Percentiles rank a stretch among this genome's conserved stretches.
phyloP scores from a whole-genome alignment of 1,284 basidiomycete genomes.

The Leccinum holopus region DNA sequence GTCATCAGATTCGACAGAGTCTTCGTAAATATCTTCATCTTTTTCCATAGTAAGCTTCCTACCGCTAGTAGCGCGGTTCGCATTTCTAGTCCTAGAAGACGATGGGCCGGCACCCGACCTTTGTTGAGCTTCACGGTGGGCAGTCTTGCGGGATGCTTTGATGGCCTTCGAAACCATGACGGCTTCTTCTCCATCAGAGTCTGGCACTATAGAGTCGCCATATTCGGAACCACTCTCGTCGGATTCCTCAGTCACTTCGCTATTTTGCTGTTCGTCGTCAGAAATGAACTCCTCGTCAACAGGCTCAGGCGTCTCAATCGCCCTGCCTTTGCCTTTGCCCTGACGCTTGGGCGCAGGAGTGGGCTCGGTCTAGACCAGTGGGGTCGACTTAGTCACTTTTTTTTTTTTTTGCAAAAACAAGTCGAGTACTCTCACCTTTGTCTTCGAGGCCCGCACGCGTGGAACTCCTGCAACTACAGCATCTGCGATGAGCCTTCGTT shows the following conservation, averaged over 20 bases:
- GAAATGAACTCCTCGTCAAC: slow-evolving; percentile 34
- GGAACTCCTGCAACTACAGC: slow-evolving; percentile 51
- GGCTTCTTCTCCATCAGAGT: slow-evolving; percentile 43
- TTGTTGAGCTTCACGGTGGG: slow-evolving; percentile 36
- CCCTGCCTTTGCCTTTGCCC: slow-evolving; percentile 41
- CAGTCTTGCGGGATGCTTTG: slow-evolving; percentile 49
- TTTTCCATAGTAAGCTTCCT: slow-evolving; percentile 23
- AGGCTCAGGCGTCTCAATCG: slow-evolving; percentile 27
- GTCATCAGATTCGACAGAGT: slow-evolving; percentile 27
- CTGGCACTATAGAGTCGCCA: slow-evolving; percentile 25
- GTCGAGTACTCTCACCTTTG: slow-evolving; percentile 36
- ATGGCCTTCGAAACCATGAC: slow-evolving; percentile 60
- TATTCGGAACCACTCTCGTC: slow-evolving; percentile 62
- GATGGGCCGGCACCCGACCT: slow-evolving; percentile 45
- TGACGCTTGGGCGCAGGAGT: not conserved
- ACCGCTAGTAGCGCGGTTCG: slow-evolving; percentile 40
- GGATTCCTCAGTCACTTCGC: slow-evolving; percentile 47
- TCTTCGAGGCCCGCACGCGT: slow-evolving; percentile 26
- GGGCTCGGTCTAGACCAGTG: slow-evolving; percentile 13
- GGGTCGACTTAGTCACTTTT: slow-evolving; percentile 16
- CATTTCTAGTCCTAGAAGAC: slow-evolving; percentile 35
- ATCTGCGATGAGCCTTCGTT: slow-evolving; percentile 44
- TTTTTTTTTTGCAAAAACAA: not conserved
- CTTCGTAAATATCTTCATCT: slow-evolving; percentile 35
- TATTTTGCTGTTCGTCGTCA: slow-evolving; percentile 42